Base-by-base conservation (phyloP, 2,329 filamentous ascomycete genomes). In the Claviceps pazoutovae region DNA sequence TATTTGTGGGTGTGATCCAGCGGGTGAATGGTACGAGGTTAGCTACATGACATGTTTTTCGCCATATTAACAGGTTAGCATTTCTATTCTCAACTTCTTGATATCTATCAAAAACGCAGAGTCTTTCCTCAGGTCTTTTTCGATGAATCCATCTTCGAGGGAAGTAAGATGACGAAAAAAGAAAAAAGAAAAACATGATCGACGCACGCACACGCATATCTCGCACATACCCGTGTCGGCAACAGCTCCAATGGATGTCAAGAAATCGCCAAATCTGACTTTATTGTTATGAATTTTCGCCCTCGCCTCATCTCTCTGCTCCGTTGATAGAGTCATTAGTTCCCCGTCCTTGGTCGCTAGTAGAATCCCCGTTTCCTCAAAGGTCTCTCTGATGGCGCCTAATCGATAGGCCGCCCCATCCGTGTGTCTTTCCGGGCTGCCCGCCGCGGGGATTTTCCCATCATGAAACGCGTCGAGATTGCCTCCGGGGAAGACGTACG, bases 401-500 rank as follows among this genome's bases (percentile, higher is more conserved):
- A 87, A 68, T n/a, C 89, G 75, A 62, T 96, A 96, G 3, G 80
- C 76, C 0, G 73, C 69, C 1, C 81, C 81, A 63, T 96, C 90
- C 11, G 72, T 66, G 60, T 96, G 89, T 13, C 83, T 71, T 9
- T 67, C 70, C 0, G 71, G 66, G 30, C 79, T 72, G 16, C 74
- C 73, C 0, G 63, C 59, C 0, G 56, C 56, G 0, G 76, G 74
- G 1, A 79, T 65, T 0, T 57, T 57, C 2, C 86, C 89, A 59
- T 97, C 91, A 60, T 95, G 88, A 19, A 78, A 78, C 0, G 78
- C 67, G 13, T 88, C 84, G 21, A 95, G 75, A 60, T 89, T 89
- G 5, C 93, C 93, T 37, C 93, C 93, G 0, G 93, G 91, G 59
- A 98, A 98, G 55, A 98, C 93, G 63, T 97, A 89, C 0, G 91